phyloP scores from a whole-genome alignment of 305 asterid genomes.

The Fraxinus paxiana region DNA sequence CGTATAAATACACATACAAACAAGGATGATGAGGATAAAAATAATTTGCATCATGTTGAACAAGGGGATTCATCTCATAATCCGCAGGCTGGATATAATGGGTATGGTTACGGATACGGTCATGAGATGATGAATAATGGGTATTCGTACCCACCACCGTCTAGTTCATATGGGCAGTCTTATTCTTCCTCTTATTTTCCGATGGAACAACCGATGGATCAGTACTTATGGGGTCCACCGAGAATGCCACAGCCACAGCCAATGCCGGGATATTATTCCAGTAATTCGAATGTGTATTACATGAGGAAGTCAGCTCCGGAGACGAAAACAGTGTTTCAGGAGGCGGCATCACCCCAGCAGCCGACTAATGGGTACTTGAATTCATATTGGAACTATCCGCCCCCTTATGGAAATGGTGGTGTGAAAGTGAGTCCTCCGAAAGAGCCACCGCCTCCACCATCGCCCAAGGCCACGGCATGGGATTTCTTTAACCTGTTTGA shows the following conservation, averaged over 20 bases:
- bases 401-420: slow-evolving; percentile 36
- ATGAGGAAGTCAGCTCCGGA: slow-evolving; percentile 74
- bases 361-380: slow-evolving; percentile 53
- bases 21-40: slow-evolving; percentile 20
- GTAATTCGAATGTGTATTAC: slow-evolving; percentile 48
- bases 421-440: slow-evolving; percentile 34
- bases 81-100: slow-evolving; percentile 32
- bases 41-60: slow-evolving; percentile 22
- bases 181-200: slow-evolving; percentile 19
- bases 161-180: slow-evolving; percentile 31
- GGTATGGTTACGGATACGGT: slow-evolving; percentile 28
- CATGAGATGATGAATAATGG: slow-evolving; percentile 36
- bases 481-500: slow-evolving; percentile 76
- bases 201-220: slow-evolving; percentile 27
- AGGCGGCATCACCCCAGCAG: slow-evolving; percentile 40
- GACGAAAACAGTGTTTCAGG: slow-evolving; percentile 62
- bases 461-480: slow-evolving; percentile 73
- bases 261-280: slow-evolving; percentile 34
- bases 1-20: slow-evolving; percentile 13
- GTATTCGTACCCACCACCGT: slow-evolving; percentile 27
- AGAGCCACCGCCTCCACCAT: slow-evolving; percentile 81
- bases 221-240: slow-evolving; percentile 27
- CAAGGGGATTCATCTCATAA: slow-evolving; percentile 29
- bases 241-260: slow-evolving; percentile 22
- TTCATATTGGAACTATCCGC: slow-evolving; percentile 46